phyloP scores from a whole-genome alignment of 2,329 filamentous ascomycete species.

The Mariannaea elegans region DNA sequence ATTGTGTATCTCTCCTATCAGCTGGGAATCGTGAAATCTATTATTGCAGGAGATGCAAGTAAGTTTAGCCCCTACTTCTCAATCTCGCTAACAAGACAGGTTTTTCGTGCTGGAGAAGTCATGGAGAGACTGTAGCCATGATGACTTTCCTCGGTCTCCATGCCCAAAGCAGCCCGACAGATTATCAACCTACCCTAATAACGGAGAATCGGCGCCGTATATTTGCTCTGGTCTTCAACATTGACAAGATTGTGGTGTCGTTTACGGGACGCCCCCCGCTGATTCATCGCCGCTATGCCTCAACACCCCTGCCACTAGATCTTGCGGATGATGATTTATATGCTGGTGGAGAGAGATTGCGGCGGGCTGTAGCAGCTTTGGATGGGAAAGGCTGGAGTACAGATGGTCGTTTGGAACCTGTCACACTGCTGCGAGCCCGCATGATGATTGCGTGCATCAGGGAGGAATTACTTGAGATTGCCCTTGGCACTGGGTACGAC shows the following conservation, averaged over 20 bases:
- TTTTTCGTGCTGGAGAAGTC: too few relatives aligned
- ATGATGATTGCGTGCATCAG: slow-evolving; percentile 58
- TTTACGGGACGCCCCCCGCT: slow-evolving; percentile 55
- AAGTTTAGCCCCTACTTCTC: too few relatives aligned
- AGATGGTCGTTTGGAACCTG: slow-evolving; percentile 45
- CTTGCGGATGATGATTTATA: slow-evolving; percentile 9
- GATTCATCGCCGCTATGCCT: background rate
- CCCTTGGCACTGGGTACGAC: slow-evolving; percentile 49
- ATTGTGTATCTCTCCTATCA: too few relatives aligned
- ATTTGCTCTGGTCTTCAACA: slow-evolving; percentile 44
- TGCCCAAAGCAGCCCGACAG: too few relatives aligned
- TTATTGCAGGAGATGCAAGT: too few relatives aligned
- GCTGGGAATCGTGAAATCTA: too few relatives aligned
- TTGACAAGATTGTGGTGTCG: slow-evolving; percentile 50
- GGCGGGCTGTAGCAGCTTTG: background rate
- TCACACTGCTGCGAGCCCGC: slow-evolving; percentile 57
- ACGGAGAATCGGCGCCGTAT: slow-evolving; percentile 37
- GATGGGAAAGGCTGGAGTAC: slow-evolving; percentile 11
- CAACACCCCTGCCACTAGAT: slow-evolving; percentile 13
- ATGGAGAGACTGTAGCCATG: too few relatives aligned
- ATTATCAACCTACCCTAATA: too few relatives aligned
- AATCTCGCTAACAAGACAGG: too few relatives aligned
- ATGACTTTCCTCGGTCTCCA: too few relatives aligned
- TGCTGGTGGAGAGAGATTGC: background rate
- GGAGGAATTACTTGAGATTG: slow-evolving; percentile 68